Evolutionary conservation across 768 basidiomycete genomes (phyloP), one percentile per base, ranked within the genome.

Genomic region (Royoungia palumana): DNA sequence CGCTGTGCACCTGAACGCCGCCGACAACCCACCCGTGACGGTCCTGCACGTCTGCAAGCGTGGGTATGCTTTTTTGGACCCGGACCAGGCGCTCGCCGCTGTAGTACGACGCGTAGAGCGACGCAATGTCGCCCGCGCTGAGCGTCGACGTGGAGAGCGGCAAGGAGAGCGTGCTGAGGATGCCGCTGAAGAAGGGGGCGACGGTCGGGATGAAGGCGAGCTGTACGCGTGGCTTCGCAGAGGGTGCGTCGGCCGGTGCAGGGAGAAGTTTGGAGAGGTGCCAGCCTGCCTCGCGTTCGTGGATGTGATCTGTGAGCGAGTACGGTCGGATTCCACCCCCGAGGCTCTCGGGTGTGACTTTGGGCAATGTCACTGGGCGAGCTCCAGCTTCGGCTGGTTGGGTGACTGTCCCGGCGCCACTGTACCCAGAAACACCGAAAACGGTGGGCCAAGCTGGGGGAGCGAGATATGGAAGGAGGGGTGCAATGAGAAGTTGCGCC

Each of bases 171-270:
- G 91, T 88, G 46, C 89, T 87, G 51, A 96, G 73, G 68, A 99
- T 99, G 9, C 96, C 96, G 54, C 90, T 91, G 72, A 97, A 99
- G 91, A 94, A 99, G 9, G 93, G 85, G 1, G 85, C 84, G 28
- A 98, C 92, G 45, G 75, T 73, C 11, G 96, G 96, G 41, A 92
- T 72, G 69, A 99, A 98, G 27, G 87, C 89, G 42, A 97, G 63
- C 57, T 83, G 79, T 46, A 86, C 58, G 38, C 56, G 51, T 2
- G 46, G 46, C 55, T 21, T 64, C 45, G 24, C 16, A 10, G 36
- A 6, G 12, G 37, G 2, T 7, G 27, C 7, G 5, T 36, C 20
- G 1, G 40, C 2, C 17, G 55, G 14, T 0, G 17, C 10, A 5
- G 68, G 55, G 35, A 85, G 70, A 30, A 91, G 78, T 4, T 67